Base-by-base conservation (phyloP, 164 flowering plant genomes). In the Magnolia sinica region DNA sequence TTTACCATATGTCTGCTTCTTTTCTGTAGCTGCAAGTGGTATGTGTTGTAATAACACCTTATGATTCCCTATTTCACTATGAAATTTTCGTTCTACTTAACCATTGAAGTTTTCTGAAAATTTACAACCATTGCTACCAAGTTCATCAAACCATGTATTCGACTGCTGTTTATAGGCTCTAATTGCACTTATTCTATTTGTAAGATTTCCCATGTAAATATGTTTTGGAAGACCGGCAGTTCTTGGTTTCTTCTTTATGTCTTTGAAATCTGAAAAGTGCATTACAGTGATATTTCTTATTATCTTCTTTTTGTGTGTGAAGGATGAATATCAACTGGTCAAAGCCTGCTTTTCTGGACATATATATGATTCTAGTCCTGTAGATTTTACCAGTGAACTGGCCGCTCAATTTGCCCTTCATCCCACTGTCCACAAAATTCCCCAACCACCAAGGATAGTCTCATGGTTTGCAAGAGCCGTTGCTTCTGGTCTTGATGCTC, bases 301-400 rank as follows among this genome's bases (percentile, higher is more conserved):
- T 68, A 7, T 70, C 70, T 64, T 45, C 51, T 52, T 78, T 20
- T 66, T 68, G 70, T 88, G 88, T 68, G 70, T 88, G 88, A 77
- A 96, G 99, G 95, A 85, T 84, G 95, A 89, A 11, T 86, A 79
- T 64, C 90, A 70, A 71, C 84, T 90, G 77, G 88, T 94, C 59
- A 90, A 85, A 76, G 90, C 89, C 77, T 94, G 91, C 74, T 76
- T 91, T 74, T 85, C 88, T 29, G 99, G 99, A 58, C 83, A 83
- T 81, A 89, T 92, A 49, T 96, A 89, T 78, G 99, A 96, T 78
- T 96, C 99, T 8, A 81, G 90, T 76, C 99, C 99, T 51, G 93
- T 91, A 24, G 99, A 96, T 84, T 92, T 92, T 79, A 91, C 92
- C 29, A 92, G 99, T 80, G 98, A 93, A 73, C 20, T 87, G 80